Conservation (phyloP, 176 grass and related monocot genomes). For the Olyra latifolia region DNA sequence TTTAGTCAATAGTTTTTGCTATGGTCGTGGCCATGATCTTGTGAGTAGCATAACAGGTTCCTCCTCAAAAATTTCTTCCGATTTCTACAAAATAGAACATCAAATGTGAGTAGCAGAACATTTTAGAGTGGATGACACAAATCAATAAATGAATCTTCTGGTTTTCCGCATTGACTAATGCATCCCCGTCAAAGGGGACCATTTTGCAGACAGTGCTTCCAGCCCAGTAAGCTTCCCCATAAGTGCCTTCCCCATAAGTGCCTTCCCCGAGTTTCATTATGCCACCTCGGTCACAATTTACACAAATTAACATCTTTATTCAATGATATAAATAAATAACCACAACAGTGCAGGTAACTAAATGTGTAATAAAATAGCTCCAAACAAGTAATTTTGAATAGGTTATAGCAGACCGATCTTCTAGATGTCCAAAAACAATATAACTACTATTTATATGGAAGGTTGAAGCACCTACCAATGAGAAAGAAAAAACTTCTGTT, state of each 20-base stretch:
- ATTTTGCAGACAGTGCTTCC: constrained; percentile 87
- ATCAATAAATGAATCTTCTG: constrained; percentile 72
- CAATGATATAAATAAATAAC: constrained; percentile 20
- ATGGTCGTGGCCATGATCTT: too few species aligned
- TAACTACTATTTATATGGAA: constrained; percentile 13
- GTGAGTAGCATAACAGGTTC: too few species aligned
- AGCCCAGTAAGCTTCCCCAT: constrained; percentile 73
- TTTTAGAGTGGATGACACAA: background rate
- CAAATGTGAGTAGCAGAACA: constrained; percentile 37
- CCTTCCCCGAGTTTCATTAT: constrained; percentile 90
- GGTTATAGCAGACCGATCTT: constrained; percentile 9
- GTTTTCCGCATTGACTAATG: constrained; percentile 75
- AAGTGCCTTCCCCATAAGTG: constrained; percentile 91
- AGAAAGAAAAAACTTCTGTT: constrained; percentile 61
- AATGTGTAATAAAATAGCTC: background rate
- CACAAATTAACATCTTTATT: constrained; percentile 24
- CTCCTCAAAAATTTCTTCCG: constrained; percentile 92
- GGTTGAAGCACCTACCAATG: constrained; percentile 67
- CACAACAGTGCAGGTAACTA: background rate
- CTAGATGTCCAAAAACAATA: constrained; percentile 15
- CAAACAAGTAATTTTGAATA: background rate
- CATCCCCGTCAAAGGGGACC: constrained; percentile 85
- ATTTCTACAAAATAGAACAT: constrained; percentile 56
- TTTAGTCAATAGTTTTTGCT: too few species aligned
- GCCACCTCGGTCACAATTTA: constrained; percentile 52